These are phyloP conservation scores for Syzygium aqueum DNA, from an alignment of 345 rosid genomes.

Conservation along the genomic window DNA sequence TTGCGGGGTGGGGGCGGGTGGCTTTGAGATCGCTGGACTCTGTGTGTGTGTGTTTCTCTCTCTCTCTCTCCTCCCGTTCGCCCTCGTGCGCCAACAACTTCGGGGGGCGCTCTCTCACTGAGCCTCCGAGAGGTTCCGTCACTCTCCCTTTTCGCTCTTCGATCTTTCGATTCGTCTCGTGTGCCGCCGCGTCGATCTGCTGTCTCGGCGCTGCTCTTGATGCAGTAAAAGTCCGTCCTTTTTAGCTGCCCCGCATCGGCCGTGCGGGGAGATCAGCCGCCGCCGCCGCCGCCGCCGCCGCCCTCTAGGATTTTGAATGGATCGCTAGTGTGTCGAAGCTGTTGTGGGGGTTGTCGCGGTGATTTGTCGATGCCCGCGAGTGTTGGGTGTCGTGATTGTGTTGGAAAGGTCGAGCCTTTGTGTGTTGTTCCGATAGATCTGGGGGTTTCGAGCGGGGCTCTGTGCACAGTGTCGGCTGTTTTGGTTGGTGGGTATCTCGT, in stretches of 20 bases:
- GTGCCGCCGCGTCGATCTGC: neutral
- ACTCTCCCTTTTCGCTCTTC: constrained; percentile 1
- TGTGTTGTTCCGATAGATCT: neutral
- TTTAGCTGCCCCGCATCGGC: neutral
- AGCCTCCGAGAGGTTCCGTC: too few species aligned
- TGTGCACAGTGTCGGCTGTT: neutral
- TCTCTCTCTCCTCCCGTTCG: neutral
- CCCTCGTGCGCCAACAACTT: neutral
- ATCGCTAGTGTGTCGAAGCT: neutral
- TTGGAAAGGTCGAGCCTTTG: neutral
- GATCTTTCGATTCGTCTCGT: neutral
- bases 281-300: neutral
- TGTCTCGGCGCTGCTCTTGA: neutral
- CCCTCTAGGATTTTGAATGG: neutral
- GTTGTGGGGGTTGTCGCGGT: neutral
- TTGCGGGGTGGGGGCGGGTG: too few species aligned
- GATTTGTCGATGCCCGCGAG: neutral
- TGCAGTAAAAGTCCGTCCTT: neutral
- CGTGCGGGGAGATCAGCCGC: neutral
- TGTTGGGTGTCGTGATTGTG: neutral
- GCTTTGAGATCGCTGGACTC: neutral
- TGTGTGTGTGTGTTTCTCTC: too few species aligned
- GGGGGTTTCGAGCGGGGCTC: neutral
- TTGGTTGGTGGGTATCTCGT: neutral
- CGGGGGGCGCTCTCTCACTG: neutral